Base-by-base conservation (phyloP, 805 yeast species). In the Schwanniomyces yamadae region DNA sequence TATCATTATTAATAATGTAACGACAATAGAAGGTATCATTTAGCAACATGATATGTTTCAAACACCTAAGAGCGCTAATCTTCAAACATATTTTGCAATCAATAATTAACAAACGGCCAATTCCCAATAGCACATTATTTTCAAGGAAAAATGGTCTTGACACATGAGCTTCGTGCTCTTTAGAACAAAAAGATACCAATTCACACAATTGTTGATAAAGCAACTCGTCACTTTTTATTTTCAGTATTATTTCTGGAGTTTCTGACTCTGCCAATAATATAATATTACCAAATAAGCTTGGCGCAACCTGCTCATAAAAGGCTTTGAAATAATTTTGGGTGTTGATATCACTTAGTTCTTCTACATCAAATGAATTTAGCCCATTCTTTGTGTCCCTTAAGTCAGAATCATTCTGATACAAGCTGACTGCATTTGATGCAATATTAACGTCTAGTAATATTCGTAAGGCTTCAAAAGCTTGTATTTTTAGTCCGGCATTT, bases 391-490 rank as follows among this genome's bases (percentile, higher is more conserved):
- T 19, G 10, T 29, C 30, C 14, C 28, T 42, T 5, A 35, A 22
- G 24, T 40, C 45, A 21, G 23, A 17, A 20, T 30, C 45, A 24
- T 23, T 36, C 30, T 22, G 39, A n/a, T 32, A 24, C 21, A 14
- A 28, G 11, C 4, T 16, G 9, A 26, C 25, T 12, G 46, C 39
- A 27, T 39, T 46, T 9, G 49, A 61, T 4, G 64, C 66, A 12
- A 61, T 60, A 39, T 59, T 63, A 1, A 86, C 81, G 50, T 84
- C 90, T 10, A 90, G 65, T 22, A 90, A 59, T 2, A 81, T 78
- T 52, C 81, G 81, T 32, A 90, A 59, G 1, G 96, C 95, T 59
- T 89, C 96, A 44, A 77, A 80, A 0, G 90, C 84, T 56, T 89
- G 96, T 5, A 84, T 77, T 51, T 84, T 81, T 34, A 89, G 60